phyloP scores from a whole-genome alignment of 192 early-diverging fungal species.

The Pilaira anomala region DNA sequence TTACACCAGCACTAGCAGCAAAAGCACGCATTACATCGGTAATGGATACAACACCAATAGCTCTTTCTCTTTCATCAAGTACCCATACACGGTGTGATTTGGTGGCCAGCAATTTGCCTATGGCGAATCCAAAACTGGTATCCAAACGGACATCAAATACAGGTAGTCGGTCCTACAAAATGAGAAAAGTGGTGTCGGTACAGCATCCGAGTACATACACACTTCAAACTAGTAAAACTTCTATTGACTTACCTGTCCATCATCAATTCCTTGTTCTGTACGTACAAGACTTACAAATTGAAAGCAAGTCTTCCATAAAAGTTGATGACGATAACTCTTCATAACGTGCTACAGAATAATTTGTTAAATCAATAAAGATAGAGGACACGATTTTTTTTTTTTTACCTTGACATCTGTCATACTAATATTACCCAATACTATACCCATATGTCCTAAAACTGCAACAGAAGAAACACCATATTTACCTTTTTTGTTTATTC shows the following conservation, averaged over 20 bases:
- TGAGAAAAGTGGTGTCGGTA: not conserved
- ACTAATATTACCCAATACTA: conserved; percentile 62
- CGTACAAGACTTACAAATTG: conserved; percentile 60
- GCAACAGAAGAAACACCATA: conserved; percentile 63
- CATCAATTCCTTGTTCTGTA: conserved; percentile 60
- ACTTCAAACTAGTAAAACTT: too few relatives aligned
- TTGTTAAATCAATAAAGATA: conserved; percentile 5
- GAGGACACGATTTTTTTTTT: not conserved
- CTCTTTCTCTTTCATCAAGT: conserved; percentile 49
- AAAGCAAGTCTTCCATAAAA: conserved; percentile 57
- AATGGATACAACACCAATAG: conserved; percentile 72
- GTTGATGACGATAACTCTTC: conserved; percentile 39
- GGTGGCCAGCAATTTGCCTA: conserved; percentile 78
- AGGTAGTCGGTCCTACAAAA: conserved; percentile 55
- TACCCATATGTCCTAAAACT: conserved; percentile 50
- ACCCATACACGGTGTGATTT: conserved; percentile 83
- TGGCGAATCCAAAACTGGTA: conserved; percentile 65
- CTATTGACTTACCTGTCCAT: conserved; percentile 49
- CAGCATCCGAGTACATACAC: not conserved
- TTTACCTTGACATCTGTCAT: conserved; percentile 66
- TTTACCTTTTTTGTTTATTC: conserved; percentile 33
- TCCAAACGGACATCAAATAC: conserved; percentile 74
- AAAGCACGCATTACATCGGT: conserved; percentile 68
- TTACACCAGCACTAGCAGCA: conserved; percentile 10
- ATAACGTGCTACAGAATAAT: conserved; percentile 27